Evolutionary conservation across 441 rosid species (phyloP), one percentile per base, ranked within the genome.

Genomic region (Populus hybrid): DNA sequence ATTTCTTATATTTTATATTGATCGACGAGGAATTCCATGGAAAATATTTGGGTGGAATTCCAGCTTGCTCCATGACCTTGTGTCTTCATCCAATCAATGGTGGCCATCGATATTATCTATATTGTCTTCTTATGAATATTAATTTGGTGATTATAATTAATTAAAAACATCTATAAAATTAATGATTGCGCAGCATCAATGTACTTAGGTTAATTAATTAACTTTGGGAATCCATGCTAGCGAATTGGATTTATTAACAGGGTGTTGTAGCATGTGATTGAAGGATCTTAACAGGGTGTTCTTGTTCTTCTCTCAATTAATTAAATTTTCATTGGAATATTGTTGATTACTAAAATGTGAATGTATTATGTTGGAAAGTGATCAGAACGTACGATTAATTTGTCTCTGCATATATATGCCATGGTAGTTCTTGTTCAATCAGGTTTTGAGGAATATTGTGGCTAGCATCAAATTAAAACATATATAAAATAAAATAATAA

Each of bases 281-380:
- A 61, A 34, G n/a, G 16, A 63, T 73, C 35, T 73, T 63, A 73
- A 73, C 76, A 19, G 76, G 57, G 53, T 32, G 32, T 53, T n/a
- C 76, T 73, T 73, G 8, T n/a, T 63, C 28, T 32, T 1, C 9
- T 32, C 57, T 42, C n/a, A 26, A 28, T 65, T 65, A 28, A 65
- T 26, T 65, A 65, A 10, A 0, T 65, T 9, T 65, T 11, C 26
- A 8, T 14, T 4, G 69, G 30, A 65, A 65, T 65, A 40, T 40
- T 32, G 4, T 40, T 10, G 67, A 32, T 65, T 24, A 26, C 28
- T 65, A 4, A 28, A 65, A 65, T 8, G 21, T 19, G 6, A 26
- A 8, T 4, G 2, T 65, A 23, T 24, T 65, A 26, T 65, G 26
- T 64, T 3, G 28, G 4, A 23, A 64, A n/a, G 28, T 64, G 28